Evolutionary conservation across 148 eudicot genomes (phyloP).

Genomic region (Gaultheria prostrata): DNA sequence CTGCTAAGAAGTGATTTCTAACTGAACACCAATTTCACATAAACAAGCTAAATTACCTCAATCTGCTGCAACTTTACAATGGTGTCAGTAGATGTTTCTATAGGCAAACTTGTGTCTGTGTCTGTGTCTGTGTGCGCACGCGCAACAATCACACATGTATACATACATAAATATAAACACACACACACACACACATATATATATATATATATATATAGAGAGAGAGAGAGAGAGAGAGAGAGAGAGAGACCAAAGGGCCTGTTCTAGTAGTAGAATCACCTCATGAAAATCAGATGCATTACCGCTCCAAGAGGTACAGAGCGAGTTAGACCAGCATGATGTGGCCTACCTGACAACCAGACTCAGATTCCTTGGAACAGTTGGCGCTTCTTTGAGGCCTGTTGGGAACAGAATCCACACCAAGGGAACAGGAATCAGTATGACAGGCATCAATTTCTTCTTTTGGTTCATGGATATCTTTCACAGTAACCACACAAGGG

Average conservation of each 20-base stretch:
- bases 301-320: constrained; percentile 13
- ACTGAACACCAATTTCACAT: neutral
- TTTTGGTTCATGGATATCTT: neutral
- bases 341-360: constrained; percentile 17
- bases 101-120: neutral
- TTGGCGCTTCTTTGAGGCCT: constrained; percentile 9
- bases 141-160: neutral
- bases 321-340: constrained; percentile 18
- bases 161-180: neutral
- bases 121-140: neutral
- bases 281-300: constrained; percentile 22
- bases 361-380: constrained; percentile 10
- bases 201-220: neutral
- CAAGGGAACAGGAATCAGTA: neutral
- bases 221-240: neutral
- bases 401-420: constrained; percentile 11
- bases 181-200: neutral
- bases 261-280: constrained; percentile 26
- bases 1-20: neutral
- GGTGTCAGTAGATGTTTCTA: neutral
- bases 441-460: constrained; percentile 1
- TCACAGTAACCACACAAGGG: neutral
- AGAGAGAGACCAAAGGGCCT: too few species aligned
- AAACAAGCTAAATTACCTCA: constrained; percentile 3
- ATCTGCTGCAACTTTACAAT: neutral